Evolutionary conservation across 2,329 filamentous ascomycete genomes (phyloP).

Genomic region (Colletotrichum cuscutae): DNA sequence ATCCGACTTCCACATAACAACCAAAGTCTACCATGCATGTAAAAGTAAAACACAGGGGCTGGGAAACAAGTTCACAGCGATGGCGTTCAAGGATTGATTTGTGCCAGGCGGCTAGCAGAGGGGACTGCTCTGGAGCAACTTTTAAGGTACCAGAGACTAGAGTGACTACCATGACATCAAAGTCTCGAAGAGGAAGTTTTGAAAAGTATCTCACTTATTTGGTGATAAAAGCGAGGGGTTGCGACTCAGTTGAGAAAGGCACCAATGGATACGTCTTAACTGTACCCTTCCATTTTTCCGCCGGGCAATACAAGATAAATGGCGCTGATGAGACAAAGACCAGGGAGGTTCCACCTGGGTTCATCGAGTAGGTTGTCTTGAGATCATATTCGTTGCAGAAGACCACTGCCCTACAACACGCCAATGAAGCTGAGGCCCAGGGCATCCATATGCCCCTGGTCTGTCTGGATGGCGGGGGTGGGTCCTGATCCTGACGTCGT

Average conservation of each 20-base stretch:
- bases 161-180: neutral
- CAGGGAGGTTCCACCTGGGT: neutral
- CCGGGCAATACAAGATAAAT: neutral
- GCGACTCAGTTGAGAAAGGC: neutral
- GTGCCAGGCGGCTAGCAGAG: neutral
- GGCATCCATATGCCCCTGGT: neutral
- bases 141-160: neutral
- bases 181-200: neutral
- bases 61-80: conserved; percentile 31
- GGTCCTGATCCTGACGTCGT: conserved; percentile 18
- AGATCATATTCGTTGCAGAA: neutral
- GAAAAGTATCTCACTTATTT: neutral
- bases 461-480: conserved; percentile 11
- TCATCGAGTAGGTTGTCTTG: neutral
- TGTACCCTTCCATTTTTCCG: neutral
- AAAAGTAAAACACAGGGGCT: conserved; percentile 27
- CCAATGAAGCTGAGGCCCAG: neutral
- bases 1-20: neutral
- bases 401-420: neutral
- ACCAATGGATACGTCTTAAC: neutral
- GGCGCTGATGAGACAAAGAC: neutral
- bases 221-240: neutral
- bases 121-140: neutral
- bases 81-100: conserved; percentile 26
- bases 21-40: conserved; percentile 1